Evolutionary conservation across 1,284 basidiomycete species (phyloP), one percentile per base, ranked within the genome.

Genomic region (Entoloma clypeatum): DNA sequence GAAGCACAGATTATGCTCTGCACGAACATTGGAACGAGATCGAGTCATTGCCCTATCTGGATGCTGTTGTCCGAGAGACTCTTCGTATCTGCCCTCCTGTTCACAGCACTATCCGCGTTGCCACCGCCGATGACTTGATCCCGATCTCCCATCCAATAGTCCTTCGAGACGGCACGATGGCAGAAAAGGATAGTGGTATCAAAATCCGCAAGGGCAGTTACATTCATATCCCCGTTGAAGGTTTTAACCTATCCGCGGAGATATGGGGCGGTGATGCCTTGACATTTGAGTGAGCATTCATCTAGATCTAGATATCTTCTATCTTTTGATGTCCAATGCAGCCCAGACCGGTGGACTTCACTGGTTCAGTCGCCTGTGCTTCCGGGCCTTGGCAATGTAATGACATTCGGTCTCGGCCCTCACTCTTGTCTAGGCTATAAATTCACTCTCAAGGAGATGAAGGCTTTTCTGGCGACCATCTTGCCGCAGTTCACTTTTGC

Each of bases 171-270:
- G 73, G 75, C 28, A 68, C 62, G 0, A 41, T 65, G 13, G 47
- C 65, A 7, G 48, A 53, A 17, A 56, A 58, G 17, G 55, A 53
- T 16, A 61, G 57, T 22, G 53, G 57, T 34, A 61, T 77, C 24
- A 59, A 47, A 24, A 71, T 77, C 40, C 63, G 67, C 36, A 74
- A 74, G 48, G 75, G 74, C 10, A 72, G 67, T 45, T 75, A 68
- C 45, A 61, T 78, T 7, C 74, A 79, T 48, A 69, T 79, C 34
- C 75, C 76, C 3, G 68, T 78, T 21, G 75, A 78, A 53, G 75
- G 73, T 1, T 53, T 75, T 28, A 77, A 74, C 50, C 57, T 68
- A 35, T 61, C 62, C 41, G 66, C 70, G 47, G 69, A 71, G 18
- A 63, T 77, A 26, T 79, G 75, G 75, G 75, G 76, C 2, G 49